phyloP scores from a whole-genome alignment of 768 basidiomycete species.

The Tephrocybe sp. region DNA sequence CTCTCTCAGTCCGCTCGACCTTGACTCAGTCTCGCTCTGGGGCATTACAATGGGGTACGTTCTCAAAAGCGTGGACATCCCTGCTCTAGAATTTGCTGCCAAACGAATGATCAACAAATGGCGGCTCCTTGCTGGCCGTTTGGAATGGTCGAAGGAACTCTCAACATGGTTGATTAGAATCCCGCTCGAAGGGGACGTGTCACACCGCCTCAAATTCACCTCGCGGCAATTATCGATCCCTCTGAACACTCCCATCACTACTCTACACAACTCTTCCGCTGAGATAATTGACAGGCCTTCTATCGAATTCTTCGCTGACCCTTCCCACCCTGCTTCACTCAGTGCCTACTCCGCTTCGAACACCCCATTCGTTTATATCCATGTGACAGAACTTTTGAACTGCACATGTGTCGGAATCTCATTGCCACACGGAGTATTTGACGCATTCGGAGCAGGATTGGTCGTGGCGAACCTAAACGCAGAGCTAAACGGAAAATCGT shows the following conservation, averaged over 20 bases:
- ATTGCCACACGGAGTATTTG: slow-evolving; percentile 7
- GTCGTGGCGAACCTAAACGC: not conserved
- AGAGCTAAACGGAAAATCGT: slow-evolving; percentile 1
- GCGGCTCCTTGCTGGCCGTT: slow-evolving; percentile 10
- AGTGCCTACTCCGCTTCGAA: not conserved
- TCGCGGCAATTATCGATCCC: not conserved
- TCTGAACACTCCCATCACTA: slow-evolving; percentile 1
- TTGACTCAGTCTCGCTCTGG: not conserved
- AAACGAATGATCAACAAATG: slow-evolving; percentile 9
- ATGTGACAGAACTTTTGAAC: slow-evolving; percentile 2
- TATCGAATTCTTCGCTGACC: slow-evolving; percentile 3
- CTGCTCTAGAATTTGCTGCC: slow-evolving; percentile 1
- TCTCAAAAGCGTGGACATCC: slow-evolving; percentile 2
- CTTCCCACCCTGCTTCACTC: not conserved
- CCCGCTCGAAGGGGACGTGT: not conserved
- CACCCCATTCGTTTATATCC: slow-evolving; percentile 3
- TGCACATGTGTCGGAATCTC: slow-evolving; percentile 6
- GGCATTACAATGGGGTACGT: slow-evolving; percentile 9
- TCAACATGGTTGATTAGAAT: slow-evolving; percentile 3
- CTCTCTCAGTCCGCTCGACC: slow-evolving; percentile 7
- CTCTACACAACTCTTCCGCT: not conserved
- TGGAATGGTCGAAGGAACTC: slow-evolving; percentile 5
- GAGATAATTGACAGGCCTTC: not conserved
- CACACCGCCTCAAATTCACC: slow-evolving; percentile 1
- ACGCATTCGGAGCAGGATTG: slow-evolving; percentile 6